These are phyloP conservation scores for Penicillium frequentans DNA, from an alignment of 2,329 filamentous ascomycete genomes.

Conservation along the genomic window DNA sequence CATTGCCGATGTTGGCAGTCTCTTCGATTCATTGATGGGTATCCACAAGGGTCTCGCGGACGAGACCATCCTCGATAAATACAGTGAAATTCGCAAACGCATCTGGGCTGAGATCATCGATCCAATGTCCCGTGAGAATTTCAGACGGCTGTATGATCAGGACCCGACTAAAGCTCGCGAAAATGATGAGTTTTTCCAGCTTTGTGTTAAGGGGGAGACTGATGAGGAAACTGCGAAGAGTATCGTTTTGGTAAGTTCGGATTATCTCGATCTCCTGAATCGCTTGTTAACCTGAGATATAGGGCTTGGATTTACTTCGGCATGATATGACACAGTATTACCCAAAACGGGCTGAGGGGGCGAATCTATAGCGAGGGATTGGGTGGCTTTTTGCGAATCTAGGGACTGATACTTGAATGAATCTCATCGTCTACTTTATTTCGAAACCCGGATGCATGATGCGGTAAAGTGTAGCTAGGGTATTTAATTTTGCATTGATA, in stretches of 20 bases:
- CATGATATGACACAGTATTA: constrained; percentile 37
- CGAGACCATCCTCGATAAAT: constrained; percentile 45
- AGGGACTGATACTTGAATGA: not conserved
- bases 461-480: too few species aligned
- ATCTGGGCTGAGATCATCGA: constrained; percentile 43
- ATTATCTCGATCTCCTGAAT: not conserved
- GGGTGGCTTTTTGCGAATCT: not conserved
- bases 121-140: constrained; percentile 45
- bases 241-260: constrained; percentile 26
- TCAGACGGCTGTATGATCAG: constrained; percentile 34
- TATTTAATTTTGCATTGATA: too few species aligned
- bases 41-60: constrained; percentile 42
- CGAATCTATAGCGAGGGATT: not conserved
- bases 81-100: constrained; percentile 40
- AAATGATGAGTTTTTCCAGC: constrained; percentile 38
- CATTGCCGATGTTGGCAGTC: constrained; percentile 62
- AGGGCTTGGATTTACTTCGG: constrained; percentile 32
- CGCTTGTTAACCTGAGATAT: not conserved
- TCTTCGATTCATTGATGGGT: constrained; percentile 59
- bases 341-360: not conserved
- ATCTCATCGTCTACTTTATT: too few species aligned
- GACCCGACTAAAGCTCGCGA: constrained; percentile 38
- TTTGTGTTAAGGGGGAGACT: constrained; percentile 32
- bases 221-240: constrained; percentile 27
- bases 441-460: too few species aligned